Base-by-base conservation (phyloP, 805 yeast genomes). In the Myxozyma melibiosi region DNA sequence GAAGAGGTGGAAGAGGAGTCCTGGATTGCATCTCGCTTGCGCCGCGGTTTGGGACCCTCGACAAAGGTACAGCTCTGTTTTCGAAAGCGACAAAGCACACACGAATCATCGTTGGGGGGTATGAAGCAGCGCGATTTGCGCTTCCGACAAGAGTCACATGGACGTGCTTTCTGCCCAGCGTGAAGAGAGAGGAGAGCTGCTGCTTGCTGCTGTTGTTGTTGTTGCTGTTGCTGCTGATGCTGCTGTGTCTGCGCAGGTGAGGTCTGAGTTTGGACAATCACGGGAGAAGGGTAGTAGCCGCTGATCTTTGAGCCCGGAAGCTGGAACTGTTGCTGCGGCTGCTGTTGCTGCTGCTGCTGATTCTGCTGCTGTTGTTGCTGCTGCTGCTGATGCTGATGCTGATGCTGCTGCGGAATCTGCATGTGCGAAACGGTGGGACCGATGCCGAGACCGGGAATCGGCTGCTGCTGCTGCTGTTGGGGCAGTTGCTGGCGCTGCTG, bases 101-200 rank as follows among this genome's bases (percentile, higher is more conserved):
- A 49, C 63, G 68, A 41, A 59, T 67, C 74, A 46, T 84, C 72
- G 57, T 82, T 83, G 1, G 88, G 85, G 1, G 80, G 76, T 64
- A 84, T 76, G 25, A 88, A 85, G 75, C 97, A 91, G 63, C 87
- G 83, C 22, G 86, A 85, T 68, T 88, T 88, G 46, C 91, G 77
- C 56, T 90, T 75, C 40, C 95, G 77, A 71, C 97, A 91, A 64
- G 85, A 89, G 67, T 88, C 96, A 68, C 97, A 90, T 0, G 95
- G 92, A 16, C 78, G 61, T 9, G 68, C 58, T 50, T 70, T 70
- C 28, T 42, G 48, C 8, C 43, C 41, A 13, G 55, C 53, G 46
- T 59, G 63, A 14, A 58, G 44, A 4, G 53, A 37, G 3, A 58
- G 49, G 16, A 58, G 51, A 5, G 51, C 46, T 16, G 58, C 51